Evolutionary conservation across 2,329 filamentous ascomycete species (phyloP), one percentile per base, ranked within the genome.

Genomic region (Penicillium psychrosexuale): DNA sequence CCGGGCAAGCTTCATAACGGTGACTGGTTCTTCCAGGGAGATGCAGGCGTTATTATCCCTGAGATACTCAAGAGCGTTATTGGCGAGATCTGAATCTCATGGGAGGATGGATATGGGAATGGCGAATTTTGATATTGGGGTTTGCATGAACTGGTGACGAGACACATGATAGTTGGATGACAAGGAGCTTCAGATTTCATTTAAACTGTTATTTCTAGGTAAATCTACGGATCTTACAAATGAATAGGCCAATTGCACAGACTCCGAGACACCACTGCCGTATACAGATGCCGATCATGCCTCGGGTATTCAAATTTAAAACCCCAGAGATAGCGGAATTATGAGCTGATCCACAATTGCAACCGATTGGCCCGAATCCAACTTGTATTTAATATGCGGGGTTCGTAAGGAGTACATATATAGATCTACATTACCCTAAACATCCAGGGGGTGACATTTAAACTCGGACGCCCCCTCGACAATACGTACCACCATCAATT

Each of bases 21-120:
- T 3, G 83, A 86, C 66, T 86, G 83, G 77, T 78, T 83, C 59
- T 85, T 86, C 65, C 70, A 81, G 44, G 83, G 83, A 0, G 83
- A 86, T 74, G 83, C 83, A 3, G 78, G 77, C 37, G 70, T 72
- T 31, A 71, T 85, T 49, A 65, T 86, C 36, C 83, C 82, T 0
- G 73, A 80, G 61, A 76, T 85, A 51, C 63, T 90, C 61, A 80
- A 80, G 63, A 76, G 76, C 15, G 76, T 85, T 1, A 79, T 85
- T 67, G 84, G 83, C 3, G 74, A 83, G 27, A 61, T 77, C 37
- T 71, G 51, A 64, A 37, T 22, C 19, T 11, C 11, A 22, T 28
- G 8, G 28, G 27, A 28, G 19, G 22, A 15, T 31, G 13, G 27
- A 40, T 8, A 28, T 5, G 44, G 17, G 31, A n/a, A n/a, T 8